A percentile compares a stretch with the other conserved stretches of the same genome.
These are phyloP conservation scores for Vinca minor DNA, from an alignment of 257 asterid species.

Conservation along the genomic window DNA sequence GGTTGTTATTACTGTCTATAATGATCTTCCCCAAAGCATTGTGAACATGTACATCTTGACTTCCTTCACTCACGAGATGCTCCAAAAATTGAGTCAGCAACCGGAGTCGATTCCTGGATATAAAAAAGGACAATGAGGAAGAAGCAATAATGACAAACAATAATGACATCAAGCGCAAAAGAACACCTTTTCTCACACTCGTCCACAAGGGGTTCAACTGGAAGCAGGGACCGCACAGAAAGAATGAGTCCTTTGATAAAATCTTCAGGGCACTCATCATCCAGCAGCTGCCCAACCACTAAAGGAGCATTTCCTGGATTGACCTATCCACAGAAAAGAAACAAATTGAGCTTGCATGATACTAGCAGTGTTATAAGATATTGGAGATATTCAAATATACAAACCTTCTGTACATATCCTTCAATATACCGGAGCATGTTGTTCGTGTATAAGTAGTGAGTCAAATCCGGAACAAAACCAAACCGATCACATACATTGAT, in stretches of 20 bases:
- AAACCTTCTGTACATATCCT: conserved; percentile 96
- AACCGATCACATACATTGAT: conserved; percentile 97
- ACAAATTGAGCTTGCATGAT: conserved; percentile 16
- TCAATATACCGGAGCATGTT: conserved; percentile 98
- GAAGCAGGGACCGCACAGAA: conserved; percentile 96
- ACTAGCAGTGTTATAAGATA: not conserved
- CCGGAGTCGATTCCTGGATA: conserved; percentile 91
- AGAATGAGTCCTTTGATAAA: conserved; percentile 92
- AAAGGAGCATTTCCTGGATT: conserved; percentile 99
- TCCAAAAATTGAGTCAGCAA: conserved; percentile 94
- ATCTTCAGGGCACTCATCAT: conserved; percentile 99
- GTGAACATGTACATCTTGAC: conserved; percentile 99
- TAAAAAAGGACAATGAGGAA: conserved; percentile 17
- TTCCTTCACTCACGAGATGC: conserved; percentile 99
- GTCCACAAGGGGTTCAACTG: conserved; percentile 96
- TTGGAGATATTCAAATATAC: conserved; percentile 16
- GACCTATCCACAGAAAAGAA: conserved; percentile 45
- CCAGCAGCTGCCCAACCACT: conserved; percentile 97
- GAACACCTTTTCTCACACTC: conserved; percentile 97
- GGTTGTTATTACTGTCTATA: conserved; percentile 94
- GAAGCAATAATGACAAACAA: conserved; percentile 6
- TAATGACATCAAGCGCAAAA: conserved; percentile 11
- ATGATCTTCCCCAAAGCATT: conserved; percentile 98
- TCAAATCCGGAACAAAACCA: conserved; percentile 97
- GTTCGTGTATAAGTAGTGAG: conserved; percentile 83